These are phyloP conservation scores for Phaeosphaeria sp. DNA, from an alignment of 2,329 filamentous ascomycete species.

Conservation along the genomic window DNA sequence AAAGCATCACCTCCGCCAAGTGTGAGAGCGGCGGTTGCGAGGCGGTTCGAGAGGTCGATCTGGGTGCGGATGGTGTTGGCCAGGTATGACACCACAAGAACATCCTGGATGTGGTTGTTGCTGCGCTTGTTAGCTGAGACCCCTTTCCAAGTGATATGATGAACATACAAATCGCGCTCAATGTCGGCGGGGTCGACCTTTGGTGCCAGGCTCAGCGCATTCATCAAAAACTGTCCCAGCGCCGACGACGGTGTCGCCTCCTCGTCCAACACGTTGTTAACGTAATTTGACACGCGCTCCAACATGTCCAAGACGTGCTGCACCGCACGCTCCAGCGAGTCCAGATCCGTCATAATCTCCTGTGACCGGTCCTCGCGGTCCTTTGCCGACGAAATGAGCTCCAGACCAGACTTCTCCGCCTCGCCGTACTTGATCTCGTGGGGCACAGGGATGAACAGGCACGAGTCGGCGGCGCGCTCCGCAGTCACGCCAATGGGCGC, in stretches of 20 bases:
- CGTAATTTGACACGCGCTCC: slow-evolving; percentile 89
- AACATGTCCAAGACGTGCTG: slow-evolving; percentile 89
- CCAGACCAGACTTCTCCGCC: slow-evolving; percentile 76
- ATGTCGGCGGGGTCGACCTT: slow-evolving; percentile 92
- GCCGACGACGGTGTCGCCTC: slow-evolving; percentile 88
- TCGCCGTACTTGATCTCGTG: slow-evolving; percentile 92
- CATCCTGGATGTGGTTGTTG: slow-evolving; percentile 99
- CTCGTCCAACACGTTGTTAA: slow-evolving; percentile 93
- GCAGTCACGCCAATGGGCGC: slow-evolving; percentile 93
- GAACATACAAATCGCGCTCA: slow-evolving; percentile 85
- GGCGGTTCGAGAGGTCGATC: slow-evolving; percentile 94
- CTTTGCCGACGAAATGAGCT: slow-evolving; percentile 83
- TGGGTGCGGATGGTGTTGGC: slow-evolving; percentile 99
- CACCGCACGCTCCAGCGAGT: slow-evolving; percentile 83
- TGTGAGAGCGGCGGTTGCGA: slow-evolving; percentile 70
- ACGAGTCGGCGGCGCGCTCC: slow-evolving; percentile 93
- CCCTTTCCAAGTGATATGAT: background rate
- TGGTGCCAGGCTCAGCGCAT: slow-evolving; percentile 87
- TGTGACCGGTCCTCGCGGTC: slow-evolving; percentile 77
- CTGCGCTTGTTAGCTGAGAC: slow-evolving; percentile 50
- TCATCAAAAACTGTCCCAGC: slow-evolving; percentile 93
- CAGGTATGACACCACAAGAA: slow-evolving; percentile 96
- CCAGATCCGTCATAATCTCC: slow-evolving; percentile 83
- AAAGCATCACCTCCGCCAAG: slow-evolving; percentile 52
- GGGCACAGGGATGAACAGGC: slow-evolving; percentile 95